These are phyloP conservation scores for Digitaria exilis DNA, from an alignment of 202 grass and related monocot species.

Conservation along the genomic window DNA sequence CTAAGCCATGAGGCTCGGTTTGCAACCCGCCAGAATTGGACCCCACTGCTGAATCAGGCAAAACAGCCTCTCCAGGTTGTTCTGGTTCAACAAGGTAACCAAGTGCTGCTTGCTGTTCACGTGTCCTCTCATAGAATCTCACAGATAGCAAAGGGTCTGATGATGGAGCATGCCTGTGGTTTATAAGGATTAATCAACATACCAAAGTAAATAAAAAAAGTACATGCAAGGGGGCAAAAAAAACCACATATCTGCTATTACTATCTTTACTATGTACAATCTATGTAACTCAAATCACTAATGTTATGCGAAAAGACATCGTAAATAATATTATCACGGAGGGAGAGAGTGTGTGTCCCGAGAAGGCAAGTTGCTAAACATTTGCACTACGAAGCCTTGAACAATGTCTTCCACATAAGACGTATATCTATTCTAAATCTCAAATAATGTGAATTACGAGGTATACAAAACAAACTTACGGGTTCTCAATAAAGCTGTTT, in stretches of 20 bases:
- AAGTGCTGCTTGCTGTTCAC: constrained; percentile 72
- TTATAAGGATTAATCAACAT: not conserved
- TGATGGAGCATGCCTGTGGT: constrained; percentile 68
- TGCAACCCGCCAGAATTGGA: constrained; percentile 40
- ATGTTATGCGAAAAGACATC: constrained; percentile 4
- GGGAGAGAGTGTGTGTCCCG: not conserved
- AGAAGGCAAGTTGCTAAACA: not conserved
- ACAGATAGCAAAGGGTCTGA: constrained; percentile 76
- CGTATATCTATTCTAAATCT: too few species aligned
- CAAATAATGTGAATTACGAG: constrained; percentile 16
- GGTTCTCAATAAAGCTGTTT: constrained; percentile 95
- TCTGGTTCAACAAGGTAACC: constrained; percentile 87
- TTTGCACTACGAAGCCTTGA: not conserved
- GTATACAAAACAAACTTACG: constrained; percentile 53
- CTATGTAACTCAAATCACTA: not conserved
- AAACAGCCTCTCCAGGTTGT: constrained; percentile 48
- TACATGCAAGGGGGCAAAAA: not conserved
- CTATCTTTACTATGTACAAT: not conserved
- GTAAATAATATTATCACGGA: not conserved
- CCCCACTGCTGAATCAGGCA: constrained; percentile 41
- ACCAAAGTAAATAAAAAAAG: constrained; percentile 2
- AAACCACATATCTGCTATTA: not conserved
- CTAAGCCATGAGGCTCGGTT: constrained; percentile 65
- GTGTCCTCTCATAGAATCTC: constrained; percentile 82
- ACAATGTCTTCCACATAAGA: too few species aligned